Evolutionary conservation across 2,329 filamentous ascomycete species (phyloP), one percentile per base, ranked within the genome.

Genomic region (Apiospora saccharicola): DNA sequence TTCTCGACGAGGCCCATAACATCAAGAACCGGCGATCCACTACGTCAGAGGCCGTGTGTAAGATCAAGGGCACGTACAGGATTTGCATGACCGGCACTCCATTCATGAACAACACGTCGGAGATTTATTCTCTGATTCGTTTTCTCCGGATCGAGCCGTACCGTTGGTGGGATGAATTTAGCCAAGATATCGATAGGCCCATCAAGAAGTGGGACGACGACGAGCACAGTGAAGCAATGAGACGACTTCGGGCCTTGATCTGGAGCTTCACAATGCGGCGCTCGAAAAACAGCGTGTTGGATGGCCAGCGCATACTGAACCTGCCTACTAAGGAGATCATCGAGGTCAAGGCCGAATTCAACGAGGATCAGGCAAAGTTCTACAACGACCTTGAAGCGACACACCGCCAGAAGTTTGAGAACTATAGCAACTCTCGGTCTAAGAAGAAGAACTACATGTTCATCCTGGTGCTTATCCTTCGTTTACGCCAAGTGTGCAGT

Each of bases 61-160:
- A 83, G 24, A 82, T 96, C 19, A 83, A 87, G 73, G 85, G 92
- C n/a, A 86, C 83, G 41, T 90, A 93, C 78, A 87, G 94, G 64
- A 90, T 94, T 82, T 95, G 92, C 79, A 89, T 96, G 83, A 95
- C 92, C 7, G 94, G 94, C 26, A 96, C 94, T 0, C 94, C 94
- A 0, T 94, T 96, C 91, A 97, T 97, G 93, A 98, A 98, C 77
- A 91, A 88, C 19, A 90, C 96, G 2, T 86, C 90, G 44, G 95
- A 98, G 78, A 86, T 97, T 3, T 96, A 90, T 78, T 93, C 94
- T 1, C 84, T 97, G 19, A 86, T 98, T 67, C 89, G 90, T 1
- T 98, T 98, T 77, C 86, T 98, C 30, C 87, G 88, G 2, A 95
- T 97, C 77, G 87, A 87, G 72, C 94, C 94, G 3, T 98, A 96